A percentile compares a stretch with the other conserved stretches of the same genome.
Conservation (phyloP, 225 moss, liverwort and hornwort genomes). For the Sphagnum tenellum region DNA sequence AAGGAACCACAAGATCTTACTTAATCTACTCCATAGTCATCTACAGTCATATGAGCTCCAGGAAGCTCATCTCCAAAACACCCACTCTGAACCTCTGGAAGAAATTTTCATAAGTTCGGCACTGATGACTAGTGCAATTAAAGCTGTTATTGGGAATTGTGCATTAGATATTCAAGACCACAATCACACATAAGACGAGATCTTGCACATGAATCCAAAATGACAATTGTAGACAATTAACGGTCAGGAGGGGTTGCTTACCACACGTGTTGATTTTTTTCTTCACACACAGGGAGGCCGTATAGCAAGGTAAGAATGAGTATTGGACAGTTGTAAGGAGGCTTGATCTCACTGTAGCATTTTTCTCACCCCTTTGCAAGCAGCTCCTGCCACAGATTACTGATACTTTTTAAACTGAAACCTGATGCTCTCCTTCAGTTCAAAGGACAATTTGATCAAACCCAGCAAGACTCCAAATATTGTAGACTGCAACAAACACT, state of each 20-base stretch:
- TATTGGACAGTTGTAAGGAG: conserved; percentile 37
- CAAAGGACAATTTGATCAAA: background rate
- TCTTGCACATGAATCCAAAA: background rate
- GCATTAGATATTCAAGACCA: too few species aligned
- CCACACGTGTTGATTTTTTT: conserved; percentile 16
- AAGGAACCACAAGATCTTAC: conserved; percentile 26
- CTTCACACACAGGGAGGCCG: conserved; percentile 27
- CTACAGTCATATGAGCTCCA: conserved; percentile 8
- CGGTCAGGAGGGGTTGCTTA: conserved; percentile 5
- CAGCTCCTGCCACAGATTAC: conserved; percentile 16
- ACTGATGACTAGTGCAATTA: too few species aligned
- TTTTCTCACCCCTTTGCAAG: conserved; percentile 43
- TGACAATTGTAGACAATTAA: background rate
- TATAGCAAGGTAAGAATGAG: conserved; percentile 32
- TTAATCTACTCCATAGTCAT: conserved; percentile 15
- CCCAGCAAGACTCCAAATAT: too few species aligned
- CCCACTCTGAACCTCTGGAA: background rate
- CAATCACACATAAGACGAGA: too few species aligned
- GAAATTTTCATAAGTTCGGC: too few species aligned
- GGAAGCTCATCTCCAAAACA: background rate
- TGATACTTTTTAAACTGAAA: too few species aligned
- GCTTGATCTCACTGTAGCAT: conserved; percentile 24
- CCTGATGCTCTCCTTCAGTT: too few species aligned
- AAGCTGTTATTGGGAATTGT: too few species aligned
- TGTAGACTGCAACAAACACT: conserved; percentile 22